Evolutionary conservation across 202 grass and related monocot genomes (phyloP).

Genomic region (Brachypodium distachyon): DNA sequence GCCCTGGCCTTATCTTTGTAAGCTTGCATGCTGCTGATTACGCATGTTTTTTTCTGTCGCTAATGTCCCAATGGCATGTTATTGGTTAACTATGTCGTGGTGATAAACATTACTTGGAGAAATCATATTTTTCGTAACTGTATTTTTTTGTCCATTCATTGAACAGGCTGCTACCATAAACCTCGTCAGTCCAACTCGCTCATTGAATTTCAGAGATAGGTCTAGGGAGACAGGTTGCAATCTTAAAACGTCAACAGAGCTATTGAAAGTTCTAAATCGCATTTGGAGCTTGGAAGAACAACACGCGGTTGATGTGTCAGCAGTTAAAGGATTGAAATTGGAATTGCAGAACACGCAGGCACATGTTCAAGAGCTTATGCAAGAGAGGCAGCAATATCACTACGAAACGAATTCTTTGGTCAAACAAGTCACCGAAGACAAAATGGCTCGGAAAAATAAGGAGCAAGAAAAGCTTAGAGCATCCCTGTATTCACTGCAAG

Average conservation of each 20-base stretch:
- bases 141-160: constrained; percentile 5
- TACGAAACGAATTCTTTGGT: constrained; percentile 46
- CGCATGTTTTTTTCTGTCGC: not conserved
- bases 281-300: constrained; percentile 99
- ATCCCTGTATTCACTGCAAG: constrained; percentile 48
- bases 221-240: constrained; percentile 45
- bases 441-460: constrained; percentile 49
- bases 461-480: constrained; percentile 74
- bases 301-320: constrained; percentile 55
- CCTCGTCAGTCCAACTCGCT: constrained; percentile 62
- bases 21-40: not conserved
- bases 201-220: constrained; percentile 52
- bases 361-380: constrained; percentile 54
- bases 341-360: constrained; percentile 61
- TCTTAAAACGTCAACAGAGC: constrained; percentile 82
- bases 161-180: constrained; percentile 65
- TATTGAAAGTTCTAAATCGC: constrained; percentile 96
- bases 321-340: constrained; percentile 62
- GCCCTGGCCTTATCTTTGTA: not conserved
- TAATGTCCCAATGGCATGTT: not conserved
- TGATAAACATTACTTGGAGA: not conserved
- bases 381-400: constrained; percentile 35
- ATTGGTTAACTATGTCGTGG: constrained; percentile 3
- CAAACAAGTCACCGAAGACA: constrained; percentile 62
- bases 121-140: constrained; percentile 17